These are phyloP conservation scores for Hyphopichia burtonii DNA, from an alignment of 1,139 yeast genomes.

Conservation along the genomic window DNA sequence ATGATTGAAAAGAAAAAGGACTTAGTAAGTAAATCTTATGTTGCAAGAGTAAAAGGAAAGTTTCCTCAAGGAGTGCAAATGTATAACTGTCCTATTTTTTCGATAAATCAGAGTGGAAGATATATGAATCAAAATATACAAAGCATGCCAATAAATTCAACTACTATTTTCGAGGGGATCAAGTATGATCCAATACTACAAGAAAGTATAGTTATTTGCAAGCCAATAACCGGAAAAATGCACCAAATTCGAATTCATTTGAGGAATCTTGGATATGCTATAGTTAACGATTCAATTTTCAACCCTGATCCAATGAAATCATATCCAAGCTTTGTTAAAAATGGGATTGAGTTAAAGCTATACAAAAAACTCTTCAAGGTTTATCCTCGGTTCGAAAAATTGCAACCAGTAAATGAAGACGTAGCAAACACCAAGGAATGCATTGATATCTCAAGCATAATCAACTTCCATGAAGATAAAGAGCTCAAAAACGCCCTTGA, in stretches of 20 bases:
- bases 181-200: conserved; percentile 24
- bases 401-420: conserved; percentile 13
- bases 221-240: conserved; percentile 71
- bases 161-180: conserved; percentile 31
- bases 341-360: conserved; percentile 26
- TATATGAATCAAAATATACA: conserved; percentile 33
- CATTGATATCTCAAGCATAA: conserved; percentile 16
- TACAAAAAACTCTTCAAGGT: conserved; percentile 20
- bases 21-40: conserved; percentile 46
- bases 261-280: conserved; percentile 64
- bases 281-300: conserved; percentile 66
- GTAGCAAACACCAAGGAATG: conserved; percentile 8
- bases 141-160: conserved; percentile 27
- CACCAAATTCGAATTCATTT: conserved; percentile 80
- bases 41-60: conserved; percentile 62
- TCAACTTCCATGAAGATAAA: conserved; percentile 14
- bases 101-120: conserved; percentile 35
- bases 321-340: conserved; percentile 16
- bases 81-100: conserved; percentile 37
- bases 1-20: conserved; percentile 35
- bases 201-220: conserved; percentile 61
- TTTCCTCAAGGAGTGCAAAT: conserved; percentile 41
- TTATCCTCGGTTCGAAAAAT: conserved; percentile 14
- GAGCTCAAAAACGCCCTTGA: conserved; percentile 3
- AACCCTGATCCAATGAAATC: conserved; percentile 18